Evolutionary conservation across 495 filamentous ascomycete species (phyloP).

Genomic region (Penicillium alfredii): DNA sequence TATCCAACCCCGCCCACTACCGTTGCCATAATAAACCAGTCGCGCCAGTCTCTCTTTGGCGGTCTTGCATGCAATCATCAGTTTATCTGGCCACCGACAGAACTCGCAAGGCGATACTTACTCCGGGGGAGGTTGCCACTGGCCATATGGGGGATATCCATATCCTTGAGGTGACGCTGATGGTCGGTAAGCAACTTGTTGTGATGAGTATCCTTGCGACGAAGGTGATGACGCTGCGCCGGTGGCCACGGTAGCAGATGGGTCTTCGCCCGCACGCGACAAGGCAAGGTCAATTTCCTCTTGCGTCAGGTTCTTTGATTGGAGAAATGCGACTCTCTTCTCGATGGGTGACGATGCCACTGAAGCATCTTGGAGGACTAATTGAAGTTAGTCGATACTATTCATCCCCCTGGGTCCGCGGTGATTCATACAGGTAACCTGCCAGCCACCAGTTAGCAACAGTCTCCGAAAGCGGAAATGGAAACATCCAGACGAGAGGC

Average conservation of each 20-base stretch:
- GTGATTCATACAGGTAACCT: conserved; percentile 38
- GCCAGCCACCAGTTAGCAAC: conserved; percentile 11
- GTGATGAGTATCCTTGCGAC: conserved; percentile 42
- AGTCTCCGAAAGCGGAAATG: conserved; percentile 5
- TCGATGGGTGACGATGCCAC: conserved; percentile 88
- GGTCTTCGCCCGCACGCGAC: conserved; percentile 59
- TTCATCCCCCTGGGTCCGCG: conserved; percentile 4
- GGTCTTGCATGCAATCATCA: conserved; percentile 25
- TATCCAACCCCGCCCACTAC: conserved; percentile 81
- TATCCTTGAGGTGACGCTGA: conserved; percentile 58
- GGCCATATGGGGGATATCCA: conserved; percentile 58
- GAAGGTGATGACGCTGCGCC: conserved; percentile 27
- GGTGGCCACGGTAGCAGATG: conserved; percentile 33
- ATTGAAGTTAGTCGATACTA: conserved; percentile 16
- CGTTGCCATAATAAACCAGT: conserved; percentile 98
- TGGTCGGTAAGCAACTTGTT: conserved; percentile 47
- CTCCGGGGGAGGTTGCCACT: conserved; percentile 67
- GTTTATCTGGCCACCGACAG: too few species aligned
- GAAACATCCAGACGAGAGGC: background rate
- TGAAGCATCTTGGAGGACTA: conserved; percentile 89
- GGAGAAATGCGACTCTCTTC: conserved; percentile 85
- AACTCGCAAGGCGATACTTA: too few species aligned
- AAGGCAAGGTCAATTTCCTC: conserved; percentile 88
- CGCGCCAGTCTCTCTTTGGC: conserved; percentile 88
- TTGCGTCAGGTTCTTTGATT: conserved; percentile 94